phyloP scores from a whole-genome alignment of 768 basidiomycete genomes.

The Hortiboletus flavorubellus region DNA sequence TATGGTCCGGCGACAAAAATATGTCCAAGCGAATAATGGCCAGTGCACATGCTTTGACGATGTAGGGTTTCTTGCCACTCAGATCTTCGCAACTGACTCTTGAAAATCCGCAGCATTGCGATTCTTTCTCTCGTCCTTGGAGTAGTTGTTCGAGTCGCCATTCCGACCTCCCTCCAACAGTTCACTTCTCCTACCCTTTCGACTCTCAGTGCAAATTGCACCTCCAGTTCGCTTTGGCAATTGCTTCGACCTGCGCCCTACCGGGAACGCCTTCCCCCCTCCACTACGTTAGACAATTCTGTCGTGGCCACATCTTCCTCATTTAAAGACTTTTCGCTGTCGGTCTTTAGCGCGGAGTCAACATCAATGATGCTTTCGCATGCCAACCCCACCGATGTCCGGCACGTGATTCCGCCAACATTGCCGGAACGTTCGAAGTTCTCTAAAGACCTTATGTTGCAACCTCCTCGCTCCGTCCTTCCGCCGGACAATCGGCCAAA shows the following conservation, averaged over 20 bases:
- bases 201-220: slow-evolving; percentile 24
- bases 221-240: slow-evolving; percentile 38
- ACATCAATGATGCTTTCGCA: slow-evolving; percentile 30
- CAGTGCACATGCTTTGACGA: slow-evolving; percentile 56
- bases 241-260: slow-evolving; percentile 40
- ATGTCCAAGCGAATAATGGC: slow-evolving; percentile 38
- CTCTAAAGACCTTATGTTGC: slow-evolving; percentile 37
- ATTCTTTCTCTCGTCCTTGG: slow-evolving; percentile 66
- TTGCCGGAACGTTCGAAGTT: slow-evolving; percentile 27
- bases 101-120: slow-evolving; percentile 49
- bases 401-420: slow-evolving; percentile 17
- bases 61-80: slow-evolving; percentile 44
- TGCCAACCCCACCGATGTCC: slow-evolving; percentile 25
- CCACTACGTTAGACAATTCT: slow-evolving; percentile 27
- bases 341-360: slow-evolving; percentile 47
- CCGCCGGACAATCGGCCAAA: slow-evolving; percentile 21
- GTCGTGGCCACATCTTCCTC: slow-evolving; percentile 36
- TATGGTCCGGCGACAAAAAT: slow-evolving; percentile 37
- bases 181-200: slow-evolving; percentile 13
- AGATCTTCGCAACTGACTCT: slow-evolving; percentile 13
- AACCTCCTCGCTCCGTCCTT: slow-evolving; percentile 29
- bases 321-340: slow-evolving; percentile 48
- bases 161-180: slow-evolving; percentile 24
- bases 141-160: slow-evolving; percentile 35
- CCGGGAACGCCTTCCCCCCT: slow-evolving; percentile 34